Percentiles rank a stretch among this genome's conserved stretches.
phyloP scores from a whole-genome alignment of 331 rosid species.

The Telfairia occidentalis region DNA sequence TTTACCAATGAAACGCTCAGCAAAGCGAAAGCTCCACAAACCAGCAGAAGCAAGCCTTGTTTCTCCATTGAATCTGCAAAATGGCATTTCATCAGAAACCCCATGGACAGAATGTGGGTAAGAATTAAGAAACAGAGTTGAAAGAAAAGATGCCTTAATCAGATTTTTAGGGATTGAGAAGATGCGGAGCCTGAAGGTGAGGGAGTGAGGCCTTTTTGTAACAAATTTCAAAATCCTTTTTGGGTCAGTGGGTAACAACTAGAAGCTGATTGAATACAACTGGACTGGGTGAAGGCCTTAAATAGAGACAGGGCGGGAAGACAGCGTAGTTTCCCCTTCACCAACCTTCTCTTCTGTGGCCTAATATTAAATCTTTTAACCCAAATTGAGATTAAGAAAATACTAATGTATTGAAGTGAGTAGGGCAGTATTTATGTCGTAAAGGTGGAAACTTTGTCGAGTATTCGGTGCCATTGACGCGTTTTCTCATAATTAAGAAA shows the following conservation, averaged over 20 bases:
- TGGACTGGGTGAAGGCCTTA: constrained; percentile 13
- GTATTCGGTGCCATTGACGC: constrained; percentile 28
- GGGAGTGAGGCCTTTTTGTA: neutral
- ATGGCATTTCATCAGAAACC: constrained; percentile 8
- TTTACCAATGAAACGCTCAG: constrained; percentile 34
- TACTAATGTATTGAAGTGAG: neutral
- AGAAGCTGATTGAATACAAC: neutral
- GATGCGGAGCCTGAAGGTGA: neutral
- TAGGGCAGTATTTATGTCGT: neutral
- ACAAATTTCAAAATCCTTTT: neutral
- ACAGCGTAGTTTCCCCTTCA: neutral
- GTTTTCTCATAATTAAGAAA: constrained; percentile 29
- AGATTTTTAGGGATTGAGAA: neutral
- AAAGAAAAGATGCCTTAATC: neutral
- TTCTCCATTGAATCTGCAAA: constrained; percentile 45
- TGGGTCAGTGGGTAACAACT: neutral
- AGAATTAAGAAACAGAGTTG: neutral
- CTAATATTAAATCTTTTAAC: neutral
- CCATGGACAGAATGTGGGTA: neutral
- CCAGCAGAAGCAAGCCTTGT: constrained; percentile 23
- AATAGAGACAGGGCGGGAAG: constrained; percentile 36
- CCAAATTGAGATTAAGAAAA: neutral
- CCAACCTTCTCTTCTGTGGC: neutral
- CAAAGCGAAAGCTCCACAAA: constrained; percentile 33
- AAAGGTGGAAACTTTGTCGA: neutral